Base-by-base conservation (phyloP, 2,329 filamentous ascomycete species). In the Clonostachys rhizophaga region DNA sequence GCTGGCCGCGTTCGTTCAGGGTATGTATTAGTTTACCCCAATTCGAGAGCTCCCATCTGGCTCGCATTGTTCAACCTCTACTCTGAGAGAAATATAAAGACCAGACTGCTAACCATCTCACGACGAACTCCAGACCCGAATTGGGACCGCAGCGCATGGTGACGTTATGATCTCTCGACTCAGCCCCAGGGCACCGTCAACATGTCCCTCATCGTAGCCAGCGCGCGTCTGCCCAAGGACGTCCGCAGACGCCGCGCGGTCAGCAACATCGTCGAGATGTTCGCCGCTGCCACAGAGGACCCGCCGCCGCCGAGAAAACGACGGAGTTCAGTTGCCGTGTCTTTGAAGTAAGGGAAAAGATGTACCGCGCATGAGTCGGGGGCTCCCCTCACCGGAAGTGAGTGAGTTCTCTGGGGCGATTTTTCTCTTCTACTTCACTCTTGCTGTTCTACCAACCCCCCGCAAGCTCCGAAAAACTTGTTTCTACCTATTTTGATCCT, bases 1-100 rank as follows among this genome's bases (percentile, higher is more conserved):
- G 49, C 70, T 99, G 59, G 92, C 91, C 12, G 89, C 89, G 33
- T 99, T 97, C 74, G 91, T 99, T 62, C 94, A 99, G 72, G 94
- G 91, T 95, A 63, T 54, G 66, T 57, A 43, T n/a, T 34, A 14
- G 20, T 8, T 17, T 16, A 16, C 30, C 14, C 17, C 8, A 18
- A 18, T 18, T 3, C 18, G 18, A 18, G 18, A 18, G 18, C 18
- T 18, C 18, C 18, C 18, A 18, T 18, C 18, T 18, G n/a, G 34
- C 37, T 18, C 18, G 14, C 17, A 24, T 30, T 4, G 8, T 30
- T 30, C 1, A 3, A 30, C 9, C 8, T 42, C 14, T 10, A 2
- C 14, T 42, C 16, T 4, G 18, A 5, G 14, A 8, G 3, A 16
- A 16, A n/a, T 10, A 11, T 6, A 18, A 40, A 18, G 36, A 17